Evolutionary conservation across 2,329 filamentous ascomycete species (phyloP).

Genomic region (Conoideocrella luteorostrata): DNA sequence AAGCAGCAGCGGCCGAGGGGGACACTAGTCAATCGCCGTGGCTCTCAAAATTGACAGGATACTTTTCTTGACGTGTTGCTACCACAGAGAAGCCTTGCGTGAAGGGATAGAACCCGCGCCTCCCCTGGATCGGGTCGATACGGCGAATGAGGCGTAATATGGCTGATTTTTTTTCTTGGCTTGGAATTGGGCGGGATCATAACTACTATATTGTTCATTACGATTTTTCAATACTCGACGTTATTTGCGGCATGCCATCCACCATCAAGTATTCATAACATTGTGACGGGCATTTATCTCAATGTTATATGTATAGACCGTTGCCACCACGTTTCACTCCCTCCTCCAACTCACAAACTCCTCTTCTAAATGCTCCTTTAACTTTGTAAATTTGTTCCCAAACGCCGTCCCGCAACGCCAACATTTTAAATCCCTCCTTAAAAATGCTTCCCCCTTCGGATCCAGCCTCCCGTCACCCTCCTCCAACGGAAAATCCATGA

Average conservation of each 20-base stretch:
- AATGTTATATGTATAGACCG: too few species aligned
- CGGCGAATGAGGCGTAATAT: too few species aligned
- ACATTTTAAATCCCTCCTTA: conserved; percentile 63
- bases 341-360: conserved; percentile 74
- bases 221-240: not conserved
- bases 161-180: not conserved
- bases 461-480: conserved; percentile 57
- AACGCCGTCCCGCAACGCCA: conserved; percentile 79
- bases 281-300: too few species aligned
- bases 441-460: conserved; percentile 50
- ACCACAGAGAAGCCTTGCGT: too few species aligned
- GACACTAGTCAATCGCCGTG: conserved; percentile 4
- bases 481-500: conserved; percentile 74
- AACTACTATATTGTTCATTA: too few species aligned
- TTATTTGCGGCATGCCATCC: too few species aligned
- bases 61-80: conserved; percentile 1
- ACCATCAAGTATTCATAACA: too few species aligned
- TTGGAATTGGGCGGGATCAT: too few species aligned
- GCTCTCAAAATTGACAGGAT: conserved; percentile 7
- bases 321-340: too few species aligned
- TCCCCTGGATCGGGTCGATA: too few species aligned
- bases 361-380: conserved; percentile 68
- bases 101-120: too few species aligned
- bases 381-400: conserved; percentile 61
- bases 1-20: conserved; percentile 1